Percentiles rank a stretch among this genome's conserved stretches.
phyloP scores from a whole-genome alignment of 2,329 filamentous ascomycete genomes.

The Aspergillus costaricaensis region DNA sequence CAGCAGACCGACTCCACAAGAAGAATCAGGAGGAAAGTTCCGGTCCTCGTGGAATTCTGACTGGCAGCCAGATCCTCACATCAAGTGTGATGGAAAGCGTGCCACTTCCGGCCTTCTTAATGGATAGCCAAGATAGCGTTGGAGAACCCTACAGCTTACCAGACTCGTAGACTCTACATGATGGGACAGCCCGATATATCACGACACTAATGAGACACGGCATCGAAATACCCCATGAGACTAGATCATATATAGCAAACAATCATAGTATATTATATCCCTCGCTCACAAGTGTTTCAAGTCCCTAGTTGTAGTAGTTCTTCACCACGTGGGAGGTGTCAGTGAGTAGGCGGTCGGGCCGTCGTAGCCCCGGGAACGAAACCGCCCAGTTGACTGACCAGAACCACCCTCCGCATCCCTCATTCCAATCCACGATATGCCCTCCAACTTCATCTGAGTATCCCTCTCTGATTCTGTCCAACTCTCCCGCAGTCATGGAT shows the following conservation, averaged over 20 bases:
- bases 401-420: slow-evolving; percentile 2
- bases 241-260: background rate
- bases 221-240: background rate
- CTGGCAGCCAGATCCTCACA: slow-evolving; percentile 40
- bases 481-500: slow-evolving; percentile 66
- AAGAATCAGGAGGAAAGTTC: slow-evolving; percentile 14
- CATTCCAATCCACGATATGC: background rate
- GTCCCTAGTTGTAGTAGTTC: background rate
- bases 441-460: slow-evolving; percentile 3
- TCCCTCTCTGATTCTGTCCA: slow-evolving; percentile 11
- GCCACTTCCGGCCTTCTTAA: slow-evolving; percentile 42
- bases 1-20: slow-evolving; percentile 29
- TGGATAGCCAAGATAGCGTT: slow-evolving; percentile 41
- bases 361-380: slow-evolving; percentile 29
- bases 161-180: slow-evolving; percentile 15
- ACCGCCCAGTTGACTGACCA: slow-evolving; percentile 8
- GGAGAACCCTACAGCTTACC: slow-evolving; percentile 40
- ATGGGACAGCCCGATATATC: background rate
- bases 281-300: background rate
- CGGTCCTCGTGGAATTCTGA: slow-evolving; percentile 28
- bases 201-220: slow-evolving; percentile 3
- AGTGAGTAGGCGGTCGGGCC: slow-evolving; percentile 30
- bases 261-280: too few relatives aligned
- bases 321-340: background rate
- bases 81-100: slow-evolving; percentile 49